Base-by-base conservation (phyloP, 306 rosid genomes). In the Cicer pinnatifidum region DNA sequence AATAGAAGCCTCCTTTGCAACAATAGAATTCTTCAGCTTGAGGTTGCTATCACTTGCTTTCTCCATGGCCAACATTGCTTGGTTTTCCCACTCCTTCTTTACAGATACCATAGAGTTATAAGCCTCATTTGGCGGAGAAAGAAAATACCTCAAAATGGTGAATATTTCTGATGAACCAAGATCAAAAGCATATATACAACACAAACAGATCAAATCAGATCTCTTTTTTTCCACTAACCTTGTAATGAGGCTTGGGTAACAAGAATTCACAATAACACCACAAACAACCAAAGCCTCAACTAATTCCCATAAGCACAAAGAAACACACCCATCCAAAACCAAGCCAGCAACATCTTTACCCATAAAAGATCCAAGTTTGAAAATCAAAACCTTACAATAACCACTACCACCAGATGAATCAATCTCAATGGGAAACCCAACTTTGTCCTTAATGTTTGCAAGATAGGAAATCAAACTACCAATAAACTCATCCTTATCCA, bases 81-180 rank as follows among this genome's bases (percentile, higher is more conserved):
- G 97, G 40, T 69, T 77, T 83, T 89, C 90, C 97, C 98, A 94
- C 48, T 86, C 96, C 75, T 83, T 86, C 83, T 91, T 88, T 88
- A 89, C 86, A 70, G 51, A 73, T 38, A 65, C 23, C 82, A 81
- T 81, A 76, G 82, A 75, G 15, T 1, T 33, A 77, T 67, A 65
- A 61, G 85, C 87, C 61, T 79, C 88, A 69, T 79, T 85, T 3
- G 82, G 73, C 0, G 85, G 88, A 82, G 78, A 72, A 70, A 93
- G 94, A 80, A 93, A 89, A 75, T 86, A 85, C 88, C 85, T 89
- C 84, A 89, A 82, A 76, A 89, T 83, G 84, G 80, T 37, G 33
- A 85, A 82, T 76, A 91, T 73, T 79, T 88, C 97, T 9, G 85
- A 75, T 19, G 84, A 69, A 15, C 93, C 86, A 41, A 94, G 88